Evolutionary conservation across 305 asterid genomes (phyloP).

Genomic region (Fraxinus platypoda): DNA sequence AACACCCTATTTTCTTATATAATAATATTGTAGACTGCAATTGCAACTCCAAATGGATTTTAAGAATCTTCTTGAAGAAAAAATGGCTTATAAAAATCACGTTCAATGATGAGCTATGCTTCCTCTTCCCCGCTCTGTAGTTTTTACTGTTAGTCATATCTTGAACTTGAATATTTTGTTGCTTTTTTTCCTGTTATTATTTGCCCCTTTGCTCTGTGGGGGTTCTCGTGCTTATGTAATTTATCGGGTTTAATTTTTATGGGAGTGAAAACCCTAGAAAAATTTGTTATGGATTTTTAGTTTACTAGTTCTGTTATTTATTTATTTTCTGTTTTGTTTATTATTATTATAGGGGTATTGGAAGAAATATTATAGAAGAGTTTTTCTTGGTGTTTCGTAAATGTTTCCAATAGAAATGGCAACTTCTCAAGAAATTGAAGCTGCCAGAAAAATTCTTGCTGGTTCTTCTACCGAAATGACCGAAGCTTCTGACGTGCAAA

Average conservation of each 20-base stretch:
- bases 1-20: too few species aligned
- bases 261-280: not conserved
- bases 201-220: not conserved
- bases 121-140: not conserved
- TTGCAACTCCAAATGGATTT: not conserved
- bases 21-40: not conserved
- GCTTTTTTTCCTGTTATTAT: not conserved
- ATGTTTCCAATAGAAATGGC: slow-evolving; percentile 23
- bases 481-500: not conserved
- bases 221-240: not conserved
- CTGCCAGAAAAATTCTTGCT: slow-evolving; percentile 7
- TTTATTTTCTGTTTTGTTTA: not conserved
- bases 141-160: not conserved
- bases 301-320: slow-evolving; percentile 19
- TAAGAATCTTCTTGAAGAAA: not conserved
- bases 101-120: not conserved
- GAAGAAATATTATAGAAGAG: not conserved
- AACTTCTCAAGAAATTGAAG: slow-evolving; percentile 16
- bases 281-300: not conserved
- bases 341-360: slow-evolving; percentile 13
- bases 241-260: not conserved
- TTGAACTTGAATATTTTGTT: not conserved
- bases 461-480: not conserved
- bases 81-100: not conserved
- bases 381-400: not conserved